Base-by-base conservation (phyloP, 1,284 basidiomycete species). In the Macrocybe sp. region DNA sequence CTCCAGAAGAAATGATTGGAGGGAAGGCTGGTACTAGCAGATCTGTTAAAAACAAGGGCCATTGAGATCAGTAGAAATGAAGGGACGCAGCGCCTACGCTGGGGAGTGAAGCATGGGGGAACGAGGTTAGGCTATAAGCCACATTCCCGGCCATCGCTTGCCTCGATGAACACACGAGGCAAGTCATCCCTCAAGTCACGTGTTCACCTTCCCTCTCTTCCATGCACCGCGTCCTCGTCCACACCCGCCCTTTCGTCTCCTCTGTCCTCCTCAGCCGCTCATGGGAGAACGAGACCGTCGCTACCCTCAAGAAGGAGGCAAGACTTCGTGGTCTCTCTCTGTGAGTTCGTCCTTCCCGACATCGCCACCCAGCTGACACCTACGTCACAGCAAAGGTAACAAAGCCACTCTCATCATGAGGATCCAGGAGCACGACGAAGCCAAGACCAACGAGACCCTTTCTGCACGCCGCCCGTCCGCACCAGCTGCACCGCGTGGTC, bases 81-180 rank as follows among this genome's bases (percentile, higher is more conserved):
- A 53, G 49, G 51, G 52, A 58, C 52, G 56, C 45, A 48, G 57
- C 40, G 74, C 85, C 62, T 77, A 89, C 87, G 85, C 80, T 62
- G 87, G 86, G 56, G 85, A 87, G 64, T 79, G 78, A 59, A 88
- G 76, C 86, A 88, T 89, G 66, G 52, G 55, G 50, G 47, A 52
- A 54, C 52, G 53, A 57, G 54, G 54, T 50, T 56, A 55, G 51
- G 44, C 51, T 59, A 67, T 65, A 56, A 63, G 50, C 66, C 64
- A 68, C 67, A 59, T 59, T 59, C 57, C 50, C 22, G 52, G 52
- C 51, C 45, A 43, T 53, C 52, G 53, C 53, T 50, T 49, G 60
- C 63, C 70, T 72, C 71, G 72, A 71, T 67, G 63, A 62, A 53
- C 62, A 68, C 74, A 77, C 73, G 75, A 77, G 75, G 73, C 73